Evolutionary conservation across 805 yeast species (phyloP), one percentile per base, ranked within the genome.

Genomic region (Ogataea chonburiensis): DNA sequence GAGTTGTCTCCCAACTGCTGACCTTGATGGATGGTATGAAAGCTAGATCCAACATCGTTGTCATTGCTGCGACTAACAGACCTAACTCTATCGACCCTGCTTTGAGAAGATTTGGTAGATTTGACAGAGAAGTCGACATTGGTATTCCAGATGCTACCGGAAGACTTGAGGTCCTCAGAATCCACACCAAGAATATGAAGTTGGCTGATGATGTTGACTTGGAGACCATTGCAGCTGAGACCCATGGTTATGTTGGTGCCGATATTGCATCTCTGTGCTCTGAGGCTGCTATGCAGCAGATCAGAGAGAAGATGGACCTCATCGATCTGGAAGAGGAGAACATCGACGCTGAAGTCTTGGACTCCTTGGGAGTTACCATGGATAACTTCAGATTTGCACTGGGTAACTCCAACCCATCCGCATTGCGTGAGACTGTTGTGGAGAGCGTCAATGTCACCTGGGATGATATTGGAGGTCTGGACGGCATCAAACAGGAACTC

Each of bases 221-320:
- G 55, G 98, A 93, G 71, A 75, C 91, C 25, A 84, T 93, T 61
- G 98, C 98, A 11, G 71, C 94, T 17, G 98, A 93, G 70, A 93
- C 98, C 24, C 99, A 94, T 61, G 99, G 99, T 71, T 93, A 89
- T 59, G 99, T 93, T 42, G 99, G 99, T 72, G 96, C 97, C 33
- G 99, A 93, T 77, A 73, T 93, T 56, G 98, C 98, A 2, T 89
- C 98, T 6, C 73, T 93, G 58, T 93, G 98, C 75, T 88, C 97
- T n/a, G 99, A 94, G 70, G 98, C 98, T 48, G 99, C 98, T 42
- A 93, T 93, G 98, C 98, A 93, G 75, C 98, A 94, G 73, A 93
- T 93, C 59, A 86, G 98, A 69, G 99, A 93, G 70, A 93, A 93
- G 79, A 89, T 93, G 97, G 98, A 93, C 58, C 73, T 93, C 49